Conservation (phyloP, 164 flowering plant species). For the Nymphaea thermarum region DNA sequence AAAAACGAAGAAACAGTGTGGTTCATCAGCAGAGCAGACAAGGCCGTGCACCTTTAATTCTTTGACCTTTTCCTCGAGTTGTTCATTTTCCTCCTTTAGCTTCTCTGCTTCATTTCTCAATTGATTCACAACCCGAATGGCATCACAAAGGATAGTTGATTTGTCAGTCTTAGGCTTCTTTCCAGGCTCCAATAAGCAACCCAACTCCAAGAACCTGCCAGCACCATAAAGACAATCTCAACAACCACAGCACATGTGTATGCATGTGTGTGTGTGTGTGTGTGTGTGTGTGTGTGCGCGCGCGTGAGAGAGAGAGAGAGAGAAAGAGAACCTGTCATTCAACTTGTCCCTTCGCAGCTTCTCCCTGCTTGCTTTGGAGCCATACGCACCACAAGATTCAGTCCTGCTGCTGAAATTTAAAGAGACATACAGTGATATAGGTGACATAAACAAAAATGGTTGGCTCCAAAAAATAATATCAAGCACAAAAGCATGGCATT, state of each 20-base stretch:
- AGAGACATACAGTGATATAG: constrained; percentile 3
- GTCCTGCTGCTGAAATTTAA: constrained; percentile 4
- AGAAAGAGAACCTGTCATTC: constrained; percentile 45
- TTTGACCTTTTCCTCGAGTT: constrained; percentile 75
- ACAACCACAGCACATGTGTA: not conserved
- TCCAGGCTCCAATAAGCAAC: constrained; percentile 74
- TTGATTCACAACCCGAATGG: constrained; percentile 75
- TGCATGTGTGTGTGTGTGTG: too few relatives aligned
- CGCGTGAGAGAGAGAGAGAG: not conserved
- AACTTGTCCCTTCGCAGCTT: constrained; percentile 61
- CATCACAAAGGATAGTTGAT: constrained; percentile 74
- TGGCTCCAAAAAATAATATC: not conserved
- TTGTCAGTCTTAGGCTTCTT: constrained; percentile 84
- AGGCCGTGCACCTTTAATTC: constrained; percentile 54
- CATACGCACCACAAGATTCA: constrained; percentile 30
- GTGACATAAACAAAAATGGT: not conserved
- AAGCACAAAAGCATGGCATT: too few relatives aligned
- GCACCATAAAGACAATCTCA: not conserved
- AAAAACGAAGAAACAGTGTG: not conserved
- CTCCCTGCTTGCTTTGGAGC: constrained; percentile 71
- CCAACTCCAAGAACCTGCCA: constrained; percentile 74
- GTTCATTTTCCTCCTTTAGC: constrained; percentile 65
- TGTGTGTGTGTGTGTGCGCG: not conserved
- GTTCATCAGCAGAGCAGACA: too few relatives aligned
- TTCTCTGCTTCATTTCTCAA: constrained; percentile 66